Evolutionary conservation across 139 green algal species (phyloP), one percentile per base, ranked within the genome.

Genomic region (Monoraphidium neglectum): DNA sequence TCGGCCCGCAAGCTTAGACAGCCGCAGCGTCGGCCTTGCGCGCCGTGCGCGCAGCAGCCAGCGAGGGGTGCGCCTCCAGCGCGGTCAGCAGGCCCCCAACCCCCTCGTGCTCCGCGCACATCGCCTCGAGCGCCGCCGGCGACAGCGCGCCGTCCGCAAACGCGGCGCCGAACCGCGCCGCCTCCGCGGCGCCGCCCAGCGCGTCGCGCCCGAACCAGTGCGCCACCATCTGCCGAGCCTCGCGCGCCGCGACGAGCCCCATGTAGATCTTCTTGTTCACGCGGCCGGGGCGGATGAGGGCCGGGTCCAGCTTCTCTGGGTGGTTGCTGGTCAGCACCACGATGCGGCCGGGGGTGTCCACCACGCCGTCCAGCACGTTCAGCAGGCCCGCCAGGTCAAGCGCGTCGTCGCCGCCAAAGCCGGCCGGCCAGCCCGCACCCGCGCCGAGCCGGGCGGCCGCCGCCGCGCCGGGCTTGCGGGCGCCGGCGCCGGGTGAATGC

Each of bases 321-420:
- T 90, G 87, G 75, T 91, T 91, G 35, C 82, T 87, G n/a, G 87
- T 88, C 82, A 91, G 87, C 57, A 91, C 74, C 35, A 91, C 70
- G 35, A 91, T 84, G 26, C 86, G 81, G 13, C 80, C 78, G 37
- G 86, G 86, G 8, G 79, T 88, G 74, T 91, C 86, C 60, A 91
- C 83, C 46, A 91, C 83, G 21, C 86, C 86, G 67, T 91, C 86
- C 49, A 91, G 59, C 66, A 88, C 81, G 68, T 89, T 86, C 28
- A 87, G 81, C 59, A 88, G 76, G 1, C 80, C 77, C 0, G 79
- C 82, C 57, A 87, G 74, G 77, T 90, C 86, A 1, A 90, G 79
- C 23, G 84, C 73, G 74, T 90, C 79, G 46, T 80, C 67, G 32
- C 47, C 82, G 3, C 37, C 40, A 32, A 80, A 80, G 43, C 43